phyloP scores from a whole-genome alignment of 2,329 filamentous ascomycete genomes.

The Aspergillus sp. region DNA sequence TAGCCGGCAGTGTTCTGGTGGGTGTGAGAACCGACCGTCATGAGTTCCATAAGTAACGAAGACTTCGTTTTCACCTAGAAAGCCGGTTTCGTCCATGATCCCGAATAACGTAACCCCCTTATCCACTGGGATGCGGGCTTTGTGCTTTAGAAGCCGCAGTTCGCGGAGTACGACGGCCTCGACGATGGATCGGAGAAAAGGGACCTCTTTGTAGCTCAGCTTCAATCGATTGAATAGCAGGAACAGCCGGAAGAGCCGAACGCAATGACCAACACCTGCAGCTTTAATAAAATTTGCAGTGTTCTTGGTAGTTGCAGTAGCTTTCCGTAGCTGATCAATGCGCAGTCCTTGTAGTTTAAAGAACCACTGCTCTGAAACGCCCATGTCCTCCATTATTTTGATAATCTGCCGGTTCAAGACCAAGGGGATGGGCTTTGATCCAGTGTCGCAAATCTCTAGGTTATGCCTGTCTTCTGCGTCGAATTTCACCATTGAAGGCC shows the following conservation, averaged over 20 bases:
- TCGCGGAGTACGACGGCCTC: slow-evolving; percentile 70
- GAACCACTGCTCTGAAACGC: slow-evolving; percentile 60
- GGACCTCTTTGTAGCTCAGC: slow-evolving; percentile 66
- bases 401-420: slow-evolving; percentile 78
- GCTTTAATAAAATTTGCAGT: slow-evolving; percentile 66
- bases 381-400: slow-evolving; percentile 82
- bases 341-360: slow-evolving; percentile 63
- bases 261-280: slow-evolving; percentile 60
- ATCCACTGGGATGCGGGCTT: slow-evolving; percentile 69
- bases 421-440: slow-evolving; percentile 65
- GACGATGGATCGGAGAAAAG: slow-evolving; percentile 68
- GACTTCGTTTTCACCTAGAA: slow-evolving; percentile 62
- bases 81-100: slow-evolving; percentile 77
- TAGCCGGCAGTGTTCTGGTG: slow-evolving; percentile 35
- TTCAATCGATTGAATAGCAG: slow-evolving; percentile 54
- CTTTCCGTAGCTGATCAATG: slow-evolving; percentile 58
- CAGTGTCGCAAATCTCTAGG: slow-evolving; percentile 51
- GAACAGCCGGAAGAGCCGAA: slow-evolving; percentile 64
- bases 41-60: slow-evolving; percentile 19
- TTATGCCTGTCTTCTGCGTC: slow-evolving; percentile 52
- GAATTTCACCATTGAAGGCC: slow-evolving; percentile 81
- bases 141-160: slow-evolving; percentile 74
- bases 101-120: slow-evolving; percentile 76
- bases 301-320: slow-evolving; percentile 59
- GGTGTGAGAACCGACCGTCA: slow-evolving; percentile 4